Percentiles rank a stretch among this genome's conserved stretches.
Evolutionary conservation across 257 asterid species (phyloP).

Genomic region (Solanum raphanifolium): DNA sequence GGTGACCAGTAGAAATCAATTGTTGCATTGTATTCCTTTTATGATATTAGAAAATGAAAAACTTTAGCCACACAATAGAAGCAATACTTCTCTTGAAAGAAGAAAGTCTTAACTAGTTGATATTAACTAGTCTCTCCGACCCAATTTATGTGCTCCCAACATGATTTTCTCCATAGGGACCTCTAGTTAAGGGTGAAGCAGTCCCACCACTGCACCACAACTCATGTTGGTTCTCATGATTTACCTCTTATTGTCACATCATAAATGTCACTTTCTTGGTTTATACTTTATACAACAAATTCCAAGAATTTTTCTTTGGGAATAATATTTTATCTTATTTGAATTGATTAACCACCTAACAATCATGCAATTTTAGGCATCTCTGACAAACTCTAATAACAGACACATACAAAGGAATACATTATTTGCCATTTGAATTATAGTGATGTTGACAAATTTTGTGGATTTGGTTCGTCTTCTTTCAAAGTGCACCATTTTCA

Average conservation of each 20-base stretch:
- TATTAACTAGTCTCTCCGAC: not conserved
- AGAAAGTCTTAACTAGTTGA: not conserved
- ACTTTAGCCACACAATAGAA: not conserved
- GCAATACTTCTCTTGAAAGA: not conserved
- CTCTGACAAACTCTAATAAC: not conserved
- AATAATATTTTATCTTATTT: not conserved
- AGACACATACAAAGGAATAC: not conserved
- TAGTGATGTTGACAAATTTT: not conserved
- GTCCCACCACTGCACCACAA: too few species aligned
- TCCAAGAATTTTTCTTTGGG: not conserved
- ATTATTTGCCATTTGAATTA: not conserved
- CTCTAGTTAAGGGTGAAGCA: not conserved
- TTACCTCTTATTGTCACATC: not conserved
- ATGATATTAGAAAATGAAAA: not conserved
- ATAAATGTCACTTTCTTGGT: not conserved
- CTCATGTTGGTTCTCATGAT: too few species aligned
- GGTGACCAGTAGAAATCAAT: slow-evolving; percentile 46
- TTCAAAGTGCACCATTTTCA: not conserved
- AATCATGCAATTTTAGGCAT: not conserved
- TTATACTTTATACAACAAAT: not conserved
- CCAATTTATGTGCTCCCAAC: too few species aligned
- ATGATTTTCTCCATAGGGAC: not conserved
- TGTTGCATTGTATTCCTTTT: slow-evolving; percentile 40
- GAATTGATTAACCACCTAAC: not conserved
- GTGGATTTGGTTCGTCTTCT: not conserved